phyloP scores from a whole-genome alignment of 495 filamentous ascomycete genomes.

The Staphylotrichum longicolle region DNA sequence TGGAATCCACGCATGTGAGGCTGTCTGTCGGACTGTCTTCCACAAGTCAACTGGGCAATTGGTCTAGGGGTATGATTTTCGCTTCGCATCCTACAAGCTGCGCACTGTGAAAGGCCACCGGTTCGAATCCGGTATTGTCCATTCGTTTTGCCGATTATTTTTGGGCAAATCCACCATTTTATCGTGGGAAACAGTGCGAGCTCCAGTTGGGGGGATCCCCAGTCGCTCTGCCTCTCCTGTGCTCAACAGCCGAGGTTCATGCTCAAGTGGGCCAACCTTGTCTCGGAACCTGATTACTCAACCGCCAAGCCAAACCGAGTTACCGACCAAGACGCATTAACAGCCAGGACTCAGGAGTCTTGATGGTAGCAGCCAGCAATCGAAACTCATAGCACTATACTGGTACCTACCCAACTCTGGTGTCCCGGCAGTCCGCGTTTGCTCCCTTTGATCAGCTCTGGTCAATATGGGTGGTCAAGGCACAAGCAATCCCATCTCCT shows the following conservation, averaged over 20 bases:
- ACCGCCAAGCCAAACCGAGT: neutral
- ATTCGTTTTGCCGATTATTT: neutral
- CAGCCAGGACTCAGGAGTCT: no score
- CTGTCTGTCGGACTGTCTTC: neutral
- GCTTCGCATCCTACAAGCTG: conserved; percentile 35
- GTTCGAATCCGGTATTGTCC: conserved; percentile 26
- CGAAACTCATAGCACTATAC: no score
- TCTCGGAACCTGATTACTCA: neutral
- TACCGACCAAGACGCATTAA: neutral
- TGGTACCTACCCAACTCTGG: no score
- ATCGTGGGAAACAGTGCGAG: no score
- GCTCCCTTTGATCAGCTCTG: neutral
- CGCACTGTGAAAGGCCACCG: conserved; percentile 22
- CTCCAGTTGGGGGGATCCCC: no score
- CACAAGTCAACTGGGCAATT: conserved; percentile 27
- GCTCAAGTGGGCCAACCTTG: neutral
- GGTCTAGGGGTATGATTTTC: conserved; percentile 49
- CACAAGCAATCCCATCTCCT: conserved; percentile 21
- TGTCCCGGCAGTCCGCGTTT: no score
- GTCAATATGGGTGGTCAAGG: conserved; percentile 4
- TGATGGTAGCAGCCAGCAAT: no score
- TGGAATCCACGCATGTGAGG: neutral
- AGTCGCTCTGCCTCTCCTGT: neutral
- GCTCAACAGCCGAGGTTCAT: conserved; percentile 4
- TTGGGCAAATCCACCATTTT: no score